A percentile compares a stretch with the other conserved stretches of the same genome.
phyloP scores from a whole-genome alignment of 768 basidiomycete species.

The Plicaturopsis crispa region DNA sequence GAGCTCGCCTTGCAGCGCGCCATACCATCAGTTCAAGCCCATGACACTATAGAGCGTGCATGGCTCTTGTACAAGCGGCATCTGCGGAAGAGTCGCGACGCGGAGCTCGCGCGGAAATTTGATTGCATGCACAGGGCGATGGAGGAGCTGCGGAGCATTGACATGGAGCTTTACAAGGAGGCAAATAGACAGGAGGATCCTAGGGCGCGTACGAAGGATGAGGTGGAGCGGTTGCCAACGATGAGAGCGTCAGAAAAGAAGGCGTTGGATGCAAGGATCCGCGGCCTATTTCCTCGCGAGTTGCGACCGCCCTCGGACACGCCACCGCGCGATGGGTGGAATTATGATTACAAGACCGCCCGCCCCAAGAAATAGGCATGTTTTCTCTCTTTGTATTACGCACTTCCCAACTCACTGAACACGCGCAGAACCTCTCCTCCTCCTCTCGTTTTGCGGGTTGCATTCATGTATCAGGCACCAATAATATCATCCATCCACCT shows the following conservation, averaged over 20 bases:
- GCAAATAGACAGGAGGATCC: constrained; percentile 73
- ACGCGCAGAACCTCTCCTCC: too few species aligned
- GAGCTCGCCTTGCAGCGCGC: constrained; percentile 68
- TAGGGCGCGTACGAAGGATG: constrained; percentile 46
- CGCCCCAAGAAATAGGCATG: constrained; percentile 36
- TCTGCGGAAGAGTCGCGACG: constrained; percentile 58
- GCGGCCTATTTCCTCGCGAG: constrained; percentile 84
- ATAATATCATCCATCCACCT: too few species aligned
- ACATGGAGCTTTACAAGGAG: constrained; percentile 54
- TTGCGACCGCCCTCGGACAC: constrained; percentile 82
- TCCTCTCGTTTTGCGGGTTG: too few species aligned
- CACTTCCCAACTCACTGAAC: too few species aligned
- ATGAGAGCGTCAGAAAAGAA: constrained; percentile 61
- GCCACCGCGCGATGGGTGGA: constrained; percentile 75
- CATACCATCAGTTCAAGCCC: constrained; percentile 85
- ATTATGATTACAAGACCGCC: constrained; percentile 76
- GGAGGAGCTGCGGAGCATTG: constrained; percentile 65
- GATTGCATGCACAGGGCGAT: constrained; percentile 79
- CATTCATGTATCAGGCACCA: too few species aligned
- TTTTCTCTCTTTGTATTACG: background rate
- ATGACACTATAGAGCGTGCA: constrained; percentile 88
- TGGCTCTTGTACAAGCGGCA: constrained; percentile 80
- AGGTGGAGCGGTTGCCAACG: constrained; percentile 52
- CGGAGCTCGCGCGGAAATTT: constrained; percentile 70
- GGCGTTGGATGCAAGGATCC: constrained; percentile 68